Conservation (phyloP, 2,329 filamentous ascomycete species). For the Claviceps fusiformis region DNA sequence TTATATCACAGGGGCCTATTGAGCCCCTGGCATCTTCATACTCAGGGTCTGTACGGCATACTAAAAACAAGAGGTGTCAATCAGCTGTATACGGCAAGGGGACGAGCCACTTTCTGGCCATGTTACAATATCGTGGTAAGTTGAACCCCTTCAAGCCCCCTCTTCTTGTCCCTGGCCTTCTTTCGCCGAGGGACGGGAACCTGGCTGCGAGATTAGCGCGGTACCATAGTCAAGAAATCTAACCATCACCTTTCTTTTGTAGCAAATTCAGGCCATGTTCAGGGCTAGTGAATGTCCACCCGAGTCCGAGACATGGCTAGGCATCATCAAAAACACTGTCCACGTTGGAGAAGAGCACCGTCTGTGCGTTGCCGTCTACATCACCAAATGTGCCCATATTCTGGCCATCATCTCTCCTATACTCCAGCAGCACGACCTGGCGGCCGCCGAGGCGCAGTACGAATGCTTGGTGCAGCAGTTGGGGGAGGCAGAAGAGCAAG, state of each 20-base stretch:
- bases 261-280: constrained; percentile 26
- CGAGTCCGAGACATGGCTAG: constrained; percentile 23
- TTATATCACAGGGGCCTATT: constrained; percentile 12
- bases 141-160: background rate
- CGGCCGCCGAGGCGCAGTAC: constrained; percentile 16
- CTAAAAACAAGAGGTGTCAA: constrained; percentile 20
- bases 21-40: constrained; percentile 25
- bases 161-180: too few relatives aligned
- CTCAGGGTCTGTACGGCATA: constrained; percentile 22
- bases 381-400: constrained; percentile 15
- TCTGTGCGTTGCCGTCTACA: constrained; percentile 15
- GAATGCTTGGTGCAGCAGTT: constrained; percentile 13
- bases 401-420: constrained; percentile 16
- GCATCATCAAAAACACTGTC: constrained; percentile 14
- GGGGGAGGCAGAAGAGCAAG: constrained; percentile 12
- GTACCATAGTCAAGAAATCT: too few relatives aligned
- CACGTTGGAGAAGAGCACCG: constrained; percentile 14
- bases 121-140: constrained; percentile 25
- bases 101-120: constrained; percentile 24
- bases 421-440: constrained; percentile 15
- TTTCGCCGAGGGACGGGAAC: too few relatives aligned
- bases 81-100: constrained; percentile 12
- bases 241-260: background rate
- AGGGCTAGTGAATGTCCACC: constrained; percentile 19
- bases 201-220: too few relatives aligned